These are phyloP conservation scores for Tricholoma terreum DNA, from an alignment of 768 basidiomycete genomes.

Conservation along the genomic window DNA sequence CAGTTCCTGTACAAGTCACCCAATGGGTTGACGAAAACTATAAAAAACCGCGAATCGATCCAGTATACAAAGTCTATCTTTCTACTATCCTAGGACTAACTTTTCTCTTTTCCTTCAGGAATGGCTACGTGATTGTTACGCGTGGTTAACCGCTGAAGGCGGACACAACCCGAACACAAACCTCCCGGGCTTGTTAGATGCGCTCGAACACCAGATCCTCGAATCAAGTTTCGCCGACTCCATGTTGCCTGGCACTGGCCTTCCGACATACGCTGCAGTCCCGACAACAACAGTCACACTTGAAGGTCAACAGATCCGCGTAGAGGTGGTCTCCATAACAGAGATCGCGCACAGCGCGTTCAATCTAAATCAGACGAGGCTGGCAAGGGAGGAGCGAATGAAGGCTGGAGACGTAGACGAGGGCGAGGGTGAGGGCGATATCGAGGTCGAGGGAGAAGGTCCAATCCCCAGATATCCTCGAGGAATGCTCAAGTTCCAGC, in stretches of 20 bases:
- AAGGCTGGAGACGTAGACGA: conserved; percentile 46
- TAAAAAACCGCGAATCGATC: conserved; percentile 62
- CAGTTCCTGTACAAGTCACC: conserved; percentile 33
- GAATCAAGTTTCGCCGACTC: conserved; percentile 72
- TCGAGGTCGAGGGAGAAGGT: conserved; percentile 64
- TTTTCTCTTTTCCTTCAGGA: conserved; percentile 41
- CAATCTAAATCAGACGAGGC: conserved; percentile 65
- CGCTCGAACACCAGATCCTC: conserved; percentile 65
- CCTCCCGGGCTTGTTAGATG: conserved; percentile 49
- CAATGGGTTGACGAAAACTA: conserved; percentile 57
- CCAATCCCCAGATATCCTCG: conserved; percentile 81
- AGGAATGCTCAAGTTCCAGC: conserved; percentile 69
- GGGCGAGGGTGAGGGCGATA: conserved; percentile 49
- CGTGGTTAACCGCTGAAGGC: conserved; percentile 54
- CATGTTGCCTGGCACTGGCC: conserved; percentile 66
- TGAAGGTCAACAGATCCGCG: conserved; percentile 52
- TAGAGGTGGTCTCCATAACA: conserved; percentile 74
- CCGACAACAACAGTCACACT: conserved; percentile 33
- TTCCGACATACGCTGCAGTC: conserved; percentile 44
- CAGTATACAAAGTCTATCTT: conserved; percentile 35
- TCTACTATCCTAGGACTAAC: neutral
- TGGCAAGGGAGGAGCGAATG: conserved; percentile 60
- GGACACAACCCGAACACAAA: conserved; percentile 44
- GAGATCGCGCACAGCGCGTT: conserved; percentile 87
- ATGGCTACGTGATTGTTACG: conserved; percentile 74